Evolutionary conservation across 2,329 filamentous ascomycete species (phyloP), one percentile per base, ranked within the genome.

Genomic region (Botryotinia narcissicola): DNA sequence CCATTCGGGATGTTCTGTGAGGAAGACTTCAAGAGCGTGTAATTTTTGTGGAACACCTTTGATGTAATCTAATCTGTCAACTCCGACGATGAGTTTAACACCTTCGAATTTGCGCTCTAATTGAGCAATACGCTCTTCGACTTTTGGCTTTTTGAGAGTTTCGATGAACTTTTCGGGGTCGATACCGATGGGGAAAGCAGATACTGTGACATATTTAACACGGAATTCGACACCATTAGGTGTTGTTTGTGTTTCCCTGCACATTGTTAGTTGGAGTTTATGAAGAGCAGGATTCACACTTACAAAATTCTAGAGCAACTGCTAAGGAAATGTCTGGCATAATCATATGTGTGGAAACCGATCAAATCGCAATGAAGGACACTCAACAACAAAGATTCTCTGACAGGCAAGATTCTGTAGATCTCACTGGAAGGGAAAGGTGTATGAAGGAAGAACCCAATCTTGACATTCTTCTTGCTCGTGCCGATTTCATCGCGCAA

Each of bases 261-360:
- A 35, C 25, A 22, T 51, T 57, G 44, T 74, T 63, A 74, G 69
- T 62, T 29, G 44, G 22, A 20, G 57, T 37, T 59, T 14, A 29
- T 35, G 25, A 61, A 29, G 10, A 18, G 16, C 22, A 18, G 29
- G 18, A 16, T 42, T 14, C 12, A 12, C 46, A 83, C 88, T 82
- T 86, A 92, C 86, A 98, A 87, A 77, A 98, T 96, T 77, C 95
- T 92, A n/a, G 94, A 95, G 84, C 96, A 98, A 81, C 93, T 95
- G 84, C 94, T 97, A 77, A 99, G 85, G 85, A 98, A 99, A 84
- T 99, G 96, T 70, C 96, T 89, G n/a, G 95, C 95, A 81, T 99
- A 99, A 84, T 98, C 95, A 84, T 98, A 98, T 42, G 96, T 99
- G 84, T 99, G 96, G 86, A 99, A 98, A 46, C 96, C 96, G 80